Evolutionary conservation across 495 filamentous ascomycete species (phyloP).

Genomic region (Xylaria palmicola): DNA sequence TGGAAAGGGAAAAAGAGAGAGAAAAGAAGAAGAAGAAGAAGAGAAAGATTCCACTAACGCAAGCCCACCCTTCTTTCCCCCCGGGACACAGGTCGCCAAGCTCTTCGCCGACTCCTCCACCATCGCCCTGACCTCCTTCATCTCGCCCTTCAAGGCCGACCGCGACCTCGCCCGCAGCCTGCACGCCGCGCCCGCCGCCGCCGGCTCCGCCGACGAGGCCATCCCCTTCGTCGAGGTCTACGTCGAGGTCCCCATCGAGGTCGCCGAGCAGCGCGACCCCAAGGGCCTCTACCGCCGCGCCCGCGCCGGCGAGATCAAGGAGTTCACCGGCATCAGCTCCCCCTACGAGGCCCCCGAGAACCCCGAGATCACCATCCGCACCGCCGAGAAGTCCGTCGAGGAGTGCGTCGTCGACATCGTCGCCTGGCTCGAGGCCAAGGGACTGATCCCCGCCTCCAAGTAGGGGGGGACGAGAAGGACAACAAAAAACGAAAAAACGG

Average conservation of each 20-base stretch:
- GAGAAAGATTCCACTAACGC: background rate
- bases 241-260: conserved; percentile 82
- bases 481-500: background rate
- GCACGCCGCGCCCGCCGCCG: conserved; percentile 59
- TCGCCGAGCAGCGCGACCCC: conserved; percentile 91
- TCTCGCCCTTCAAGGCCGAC: conserved; percentile 89
- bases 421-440: conserved; percentile 65
- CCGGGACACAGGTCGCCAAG: conserved; percentile 69
- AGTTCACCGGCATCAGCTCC: conserved; percentile 91
- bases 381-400: conserved; percentile 72
- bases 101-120: conserved; percentile 89
- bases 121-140: conserved; percentile 92
- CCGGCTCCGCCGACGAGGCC: conserved; percentile 46
- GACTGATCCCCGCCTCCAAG: conserved; percentile 36
- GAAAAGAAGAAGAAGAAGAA: background rate
- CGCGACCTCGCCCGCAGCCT: conserved; percentile 75
- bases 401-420: conserved; percentile 84
- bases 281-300: conserved; percentile 99
- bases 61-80: background rate
- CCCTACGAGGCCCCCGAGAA: conserved; percentile 89
- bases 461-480: background rate
- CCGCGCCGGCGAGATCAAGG: conserved; percentile 85
- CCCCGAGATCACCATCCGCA: conserved; percentile 82
- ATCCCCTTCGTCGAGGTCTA: conserved; percentile 92
- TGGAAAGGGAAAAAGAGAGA: too few species aligned